Evolutionary conservation across 129 eudicot genomes (phyloP).

Genomic region (Lactuca sativa): DNA sequence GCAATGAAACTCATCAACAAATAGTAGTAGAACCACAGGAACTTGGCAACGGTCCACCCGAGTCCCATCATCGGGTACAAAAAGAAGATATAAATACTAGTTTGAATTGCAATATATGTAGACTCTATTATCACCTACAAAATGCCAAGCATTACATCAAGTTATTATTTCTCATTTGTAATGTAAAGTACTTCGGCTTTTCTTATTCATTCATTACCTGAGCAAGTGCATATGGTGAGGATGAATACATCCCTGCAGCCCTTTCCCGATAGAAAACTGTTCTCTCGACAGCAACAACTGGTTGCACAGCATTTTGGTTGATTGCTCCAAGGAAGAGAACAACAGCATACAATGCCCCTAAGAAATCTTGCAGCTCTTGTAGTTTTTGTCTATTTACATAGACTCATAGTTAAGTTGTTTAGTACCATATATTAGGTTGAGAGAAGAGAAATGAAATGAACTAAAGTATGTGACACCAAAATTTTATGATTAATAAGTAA

Average conservation of each 20-base stretch:
- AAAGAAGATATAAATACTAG: slow-evolving; percentile 23
- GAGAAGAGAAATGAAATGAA: background rate
- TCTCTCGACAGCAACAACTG: slow-evolving; percentile 44
- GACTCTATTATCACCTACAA: slow-evolving; percentile 46
- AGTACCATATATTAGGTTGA: background rate
- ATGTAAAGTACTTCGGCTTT: background rate
- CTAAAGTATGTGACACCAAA: background rate
- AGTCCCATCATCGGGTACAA: slow-evolving; percentile 41
- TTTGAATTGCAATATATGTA: slow-evolving; percentile 34
- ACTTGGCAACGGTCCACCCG: slow-evolving; percentile 39
- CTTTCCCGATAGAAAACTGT: slow-evolving; percentile 52
- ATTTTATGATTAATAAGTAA: background rate
- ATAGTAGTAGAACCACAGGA: slow-evolving; percentile 36
- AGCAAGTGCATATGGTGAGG: slow-evolving; percentile 46
- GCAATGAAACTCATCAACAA: slow-evolving; percentile 31
- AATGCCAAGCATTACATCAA: slow-evolving; percentile 4
- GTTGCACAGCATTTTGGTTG: slow-evolving; percentile 41
- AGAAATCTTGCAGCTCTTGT: slow-evolving; percentile 41
- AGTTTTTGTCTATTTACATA: slow-evolving; percentile 29
- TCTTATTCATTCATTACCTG: slow-evolving; percentile 32
- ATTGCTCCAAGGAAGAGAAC: slow-evolving; percentile 49
- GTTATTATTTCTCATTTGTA: background rate
- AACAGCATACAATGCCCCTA: slow-evolving; percentile 39
- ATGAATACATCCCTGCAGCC: slow-evolving; percentile 57
- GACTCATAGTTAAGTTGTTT: slow-evolving; percentile 10